A percentile compares a stretch with the other conserved stretches of the same genome.
phyloP scores from a whole-genome alignment of 1,284 basidiomycete species.

The Ceratobasidium sp. region DNA sequence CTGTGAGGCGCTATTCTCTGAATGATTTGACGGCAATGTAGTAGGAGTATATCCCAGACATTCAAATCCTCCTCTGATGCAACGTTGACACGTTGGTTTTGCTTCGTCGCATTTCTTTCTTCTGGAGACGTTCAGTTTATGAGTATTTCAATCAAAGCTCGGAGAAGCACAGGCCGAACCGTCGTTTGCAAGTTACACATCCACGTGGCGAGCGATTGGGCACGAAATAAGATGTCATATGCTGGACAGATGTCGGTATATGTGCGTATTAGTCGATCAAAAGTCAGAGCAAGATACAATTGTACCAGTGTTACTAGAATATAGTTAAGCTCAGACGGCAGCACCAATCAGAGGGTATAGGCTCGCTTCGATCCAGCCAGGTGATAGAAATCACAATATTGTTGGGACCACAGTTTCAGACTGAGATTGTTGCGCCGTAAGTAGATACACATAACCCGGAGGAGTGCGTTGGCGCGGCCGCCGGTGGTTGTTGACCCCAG shows the following conservation, averaged over 20 bases:
- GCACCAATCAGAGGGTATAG: too few relatives aligned
- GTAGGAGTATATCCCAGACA: conserved; percentile 9
- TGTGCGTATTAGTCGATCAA: neutral
- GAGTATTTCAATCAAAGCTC: neutral
- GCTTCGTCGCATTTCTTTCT: conserved; percentile 33
- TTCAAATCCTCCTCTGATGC: neutral
- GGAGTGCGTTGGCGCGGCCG: too few relatives aligned
- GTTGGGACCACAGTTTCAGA: too few relatives aligned
- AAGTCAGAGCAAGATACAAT: too few relatives aligned
- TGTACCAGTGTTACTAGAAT: too few relatives aligned
- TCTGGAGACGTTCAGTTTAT: neutral
- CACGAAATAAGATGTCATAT: conserved; percentile 13
- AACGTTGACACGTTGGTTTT: neutral
- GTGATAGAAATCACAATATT: too few relatives aligned
- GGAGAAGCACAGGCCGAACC: neutral
- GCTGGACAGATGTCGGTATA: neutral
- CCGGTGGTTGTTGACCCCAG: too few relatives aligned
- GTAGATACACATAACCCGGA: too few relatives aligned
- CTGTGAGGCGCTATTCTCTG: too few relatives aligned
- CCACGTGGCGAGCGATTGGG: conserved; percentile 20
- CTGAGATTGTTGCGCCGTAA: too few relatives aligned
- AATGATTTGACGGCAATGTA: neutral
- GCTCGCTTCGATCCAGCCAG: too few relatives aligned
- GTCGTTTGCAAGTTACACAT: conserved; percentile 30
- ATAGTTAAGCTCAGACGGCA: too few relatives aligned